phyloP scores from a whole-genome alignment of 495 filamentous ascomycete species.

The Astrothelium subdiscretum region DNA sequence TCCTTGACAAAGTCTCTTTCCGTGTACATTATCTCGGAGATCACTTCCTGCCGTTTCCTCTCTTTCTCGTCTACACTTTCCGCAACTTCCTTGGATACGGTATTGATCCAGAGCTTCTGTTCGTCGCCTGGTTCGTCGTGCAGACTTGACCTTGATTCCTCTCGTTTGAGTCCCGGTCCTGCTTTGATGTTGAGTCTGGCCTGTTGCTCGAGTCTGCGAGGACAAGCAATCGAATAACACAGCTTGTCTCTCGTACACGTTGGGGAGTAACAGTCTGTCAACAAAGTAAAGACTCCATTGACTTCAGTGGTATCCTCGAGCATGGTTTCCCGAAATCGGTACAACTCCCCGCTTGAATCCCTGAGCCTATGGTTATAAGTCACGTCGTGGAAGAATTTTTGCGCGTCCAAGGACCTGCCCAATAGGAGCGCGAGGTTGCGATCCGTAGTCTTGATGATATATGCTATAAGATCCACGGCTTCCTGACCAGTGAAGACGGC shows the following conservation, averaged over 20 bases:
- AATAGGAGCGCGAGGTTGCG: conserved; percentile 86
- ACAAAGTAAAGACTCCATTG: conserved; percentile 90
- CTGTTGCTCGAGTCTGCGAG: conserved; percentile 87
- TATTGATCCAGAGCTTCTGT: conserved; percentile 99
- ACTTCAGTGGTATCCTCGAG: conserved; percentile 81
- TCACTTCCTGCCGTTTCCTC: conserved; percentile 96
- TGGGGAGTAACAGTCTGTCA: conserved; percentile 96
- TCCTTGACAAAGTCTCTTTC: conserved; percentile 99
- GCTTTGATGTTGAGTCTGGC: conserved; percentile 84
- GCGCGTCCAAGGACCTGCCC: conserved; percentile 89
- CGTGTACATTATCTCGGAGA: conserved; percentile 97
- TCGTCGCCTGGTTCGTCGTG: conserved; percentile 83
- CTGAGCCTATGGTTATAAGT: conserved; percentile 93
- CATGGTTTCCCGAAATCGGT: conserved; percentile 90
- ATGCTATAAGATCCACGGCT: conserved; percentile 86
- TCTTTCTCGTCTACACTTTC: conserved; percentile 80
- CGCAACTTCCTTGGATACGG: conserved; percentile 86
- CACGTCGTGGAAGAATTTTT: conserved; percentile 99
- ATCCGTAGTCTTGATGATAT: conserved; percentile 93
- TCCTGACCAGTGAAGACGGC: conserved; percentile 90
- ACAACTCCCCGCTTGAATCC: conserved; percentile 83
- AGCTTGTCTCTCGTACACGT: conserved; percentile 90
- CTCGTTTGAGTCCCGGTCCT: conserved; percentile 72
- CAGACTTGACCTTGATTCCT: conserved; percentile 69
- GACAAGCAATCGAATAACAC: conserved; percentile 98